Evolutionary conservation across 2,329 filamentous ascomycete genomes (phyloP).

Genomic region (Trichoderma sp.): DNA sequence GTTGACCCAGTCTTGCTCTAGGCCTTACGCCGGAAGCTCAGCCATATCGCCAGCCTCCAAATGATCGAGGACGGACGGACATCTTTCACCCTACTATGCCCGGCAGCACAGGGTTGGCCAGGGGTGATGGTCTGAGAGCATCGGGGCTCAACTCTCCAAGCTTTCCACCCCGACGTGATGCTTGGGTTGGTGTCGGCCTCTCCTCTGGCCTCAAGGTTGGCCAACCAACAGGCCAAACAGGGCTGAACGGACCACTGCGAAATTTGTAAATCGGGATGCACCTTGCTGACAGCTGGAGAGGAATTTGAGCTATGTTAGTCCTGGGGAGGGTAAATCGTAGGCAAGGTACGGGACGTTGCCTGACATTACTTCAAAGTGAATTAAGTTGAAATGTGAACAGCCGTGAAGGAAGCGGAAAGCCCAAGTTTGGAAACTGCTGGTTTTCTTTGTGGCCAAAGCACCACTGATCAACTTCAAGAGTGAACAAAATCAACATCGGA

Average conservation of each 20-base stretch:
- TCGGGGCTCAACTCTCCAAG: constrained; percentile 27
- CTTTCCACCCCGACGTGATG: constrained; percentile 33
- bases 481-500: not conserved
- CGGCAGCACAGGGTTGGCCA: constrained; percentile 26
- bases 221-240: constrained; percentile 33
- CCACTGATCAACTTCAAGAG: not conserved
- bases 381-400: not conserved
- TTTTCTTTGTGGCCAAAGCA: not conserved
- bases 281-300: not conserved
- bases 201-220: constrained; percentile 40
- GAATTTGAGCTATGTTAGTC: not conserved
- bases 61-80: constrained; percentile 22
- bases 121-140: constrained; percentile 26
- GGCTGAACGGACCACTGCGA: constrained; percentile 29
- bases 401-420: not conserved
- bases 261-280: constrained; percentile 25
- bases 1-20: not conserved
- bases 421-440: not conserved
- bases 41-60: constrained; percentile 27
- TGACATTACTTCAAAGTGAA: not conserved
- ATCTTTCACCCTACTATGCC: constrained; percentile 22
- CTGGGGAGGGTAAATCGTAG: not conserved
- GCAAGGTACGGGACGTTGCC: not conserved
- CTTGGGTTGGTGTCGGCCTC: constrained; percentile 36
- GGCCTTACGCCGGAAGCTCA: constrained; percentile 2